Percentiles rank a stretch among this genome's conserved stretches.
These are phyloP conservation scores for Penicillium hordei DNA, from an alignment of 2,329 filamentous ascomycete genomes.

Conservation along the genomic window DNA sequence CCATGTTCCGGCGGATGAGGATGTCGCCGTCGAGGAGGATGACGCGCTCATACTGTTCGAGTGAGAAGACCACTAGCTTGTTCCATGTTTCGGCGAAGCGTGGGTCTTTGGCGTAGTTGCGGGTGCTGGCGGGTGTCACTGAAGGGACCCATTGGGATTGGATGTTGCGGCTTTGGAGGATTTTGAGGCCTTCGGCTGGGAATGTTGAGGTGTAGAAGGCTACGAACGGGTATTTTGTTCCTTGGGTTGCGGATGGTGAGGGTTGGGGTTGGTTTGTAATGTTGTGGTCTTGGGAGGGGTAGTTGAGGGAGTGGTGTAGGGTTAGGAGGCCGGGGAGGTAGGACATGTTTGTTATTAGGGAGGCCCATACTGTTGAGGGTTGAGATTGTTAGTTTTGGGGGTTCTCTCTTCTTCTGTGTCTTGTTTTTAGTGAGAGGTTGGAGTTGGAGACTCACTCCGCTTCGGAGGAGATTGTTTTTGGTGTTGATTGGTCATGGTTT, in stretches of 20 bases:
- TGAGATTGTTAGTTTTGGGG: background rate
- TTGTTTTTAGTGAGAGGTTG: background rate
- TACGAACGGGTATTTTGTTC: constrained; percentile 67
- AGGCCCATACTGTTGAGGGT: constrained; percentile 67
- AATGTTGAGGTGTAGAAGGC: constrained; percentile 76
- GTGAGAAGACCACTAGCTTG: constrained; percentile 72
- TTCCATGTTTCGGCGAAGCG: constrained; percentile 84
- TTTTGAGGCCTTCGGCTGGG: constrained; percentile 62
- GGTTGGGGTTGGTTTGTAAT: background rate
- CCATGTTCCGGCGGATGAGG: constrained; percentile 76
- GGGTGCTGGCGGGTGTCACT: constrained; percentile 62
- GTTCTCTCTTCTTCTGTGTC: background rate
- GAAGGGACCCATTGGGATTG: constrained; percentile 67
- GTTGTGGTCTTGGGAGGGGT: constrained; percentile 30
- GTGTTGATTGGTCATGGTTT: background rate
- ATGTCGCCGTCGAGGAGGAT: constrained; percentile 82
- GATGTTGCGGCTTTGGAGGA: constrained; percentile 66
- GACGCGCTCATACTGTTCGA: constrained; percentile 70
- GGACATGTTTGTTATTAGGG: constrained; percentile 73
- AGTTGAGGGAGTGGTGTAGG: constrained; percentile 69
- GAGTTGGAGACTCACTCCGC: constrained; percentile 4
- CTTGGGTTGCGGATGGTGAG: constrained; percentile 34
- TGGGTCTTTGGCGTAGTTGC: constrained; percentile 70
- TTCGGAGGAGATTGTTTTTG: background rate
- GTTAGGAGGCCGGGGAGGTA: constrained; percentile 78